Conservation (phyloP, 768 basidiomycete species). For the Trametes elegans region DNA sequence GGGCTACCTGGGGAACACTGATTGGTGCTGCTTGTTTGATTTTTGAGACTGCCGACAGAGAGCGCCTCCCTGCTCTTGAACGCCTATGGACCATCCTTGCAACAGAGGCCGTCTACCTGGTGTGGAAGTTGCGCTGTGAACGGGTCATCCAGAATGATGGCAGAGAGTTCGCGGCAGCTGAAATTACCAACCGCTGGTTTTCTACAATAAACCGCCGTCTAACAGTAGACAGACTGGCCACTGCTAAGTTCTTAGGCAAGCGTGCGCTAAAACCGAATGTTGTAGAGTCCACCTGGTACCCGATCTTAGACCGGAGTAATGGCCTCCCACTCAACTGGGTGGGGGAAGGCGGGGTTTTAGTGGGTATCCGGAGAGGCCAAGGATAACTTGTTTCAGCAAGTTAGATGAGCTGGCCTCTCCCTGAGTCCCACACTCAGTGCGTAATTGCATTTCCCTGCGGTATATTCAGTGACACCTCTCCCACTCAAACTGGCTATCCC, state of each 20-base stretch:
- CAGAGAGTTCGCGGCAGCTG: not conserved
- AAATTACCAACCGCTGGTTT: not conserved
- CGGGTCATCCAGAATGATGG: not conserved
- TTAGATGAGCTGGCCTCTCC: not conserved
- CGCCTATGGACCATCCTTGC: not conserved
- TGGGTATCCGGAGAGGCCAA: conserved; percentile 1
- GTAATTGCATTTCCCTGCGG: conserved; percentile 10
- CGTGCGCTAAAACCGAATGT: not conserved
- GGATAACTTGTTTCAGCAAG: not conserved
- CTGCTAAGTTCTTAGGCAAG: not conserved
- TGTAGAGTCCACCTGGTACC: not conserved
- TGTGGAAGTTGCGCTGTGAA: conserved; percentile 9
- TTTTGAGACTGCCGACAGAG: not conserved
- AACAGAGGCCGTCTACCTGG: not conserved
- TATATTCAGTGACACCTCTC: not conserved
- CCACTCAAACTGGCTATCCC: no score
- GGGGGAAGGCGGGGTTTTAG: conserved; percentile 1
- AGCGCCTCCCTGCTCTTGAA: not conserved
- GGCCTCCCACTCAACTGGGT: not conserved
- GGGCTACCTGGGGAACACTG: not conserved
- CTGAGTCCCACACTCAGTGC: conserved; percentile 13
- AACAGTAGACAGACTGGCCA: not conserved
- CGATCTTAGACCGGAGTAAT: not conserved
- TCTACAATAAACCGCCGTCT: not conserved
- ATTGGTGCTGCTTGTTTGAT: not conserved